A percentile compares a stretch with the other conserved stretches of the same genome.
Evolutionary conservation across 2,329 filamentous ascomycete genomes (phyloP).

Genomic region (Stagonosporopsis vannaccii): DNA sequence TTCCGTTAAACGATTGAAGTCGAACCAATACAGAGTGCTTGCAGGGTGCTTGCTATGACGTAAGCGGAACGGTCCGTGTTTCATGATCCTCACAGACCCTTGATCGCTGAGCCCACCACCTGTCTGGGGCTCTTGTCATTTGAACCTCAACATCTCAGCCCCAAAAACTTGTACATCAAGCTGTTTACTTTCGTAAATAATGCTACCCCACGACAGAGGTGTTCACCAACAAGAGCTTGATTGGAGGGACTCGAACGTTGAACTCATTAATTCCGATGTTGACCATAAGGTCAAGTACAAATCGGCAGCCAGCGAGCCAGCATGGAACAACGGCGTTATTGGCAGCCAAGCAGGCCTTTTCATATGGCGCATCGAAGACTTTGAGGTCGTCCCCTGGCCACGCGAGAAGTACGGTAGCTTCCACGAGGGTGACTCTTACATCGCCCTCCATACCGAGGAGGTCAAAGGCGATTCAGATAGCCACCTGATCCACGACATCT

Average conservation of each 20-base stretch:
- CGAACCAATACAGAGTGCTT: neutral
- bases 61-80: constrained; percentile 5
- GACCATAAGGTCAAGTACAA: constrained; percentile 74
- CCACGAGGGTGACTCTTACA: constrained; percentile 73
- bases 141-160: neutral
- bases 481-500: constrained; percentile 64
- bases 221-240: constrained; percentile 71
- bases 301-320: constrained; percentile 69
- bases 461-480: constrained; percentile 46
- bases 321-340: constrained; percentile 68
- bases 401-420: constrained; percentile 65
- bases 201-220: constrained; percentile 68
- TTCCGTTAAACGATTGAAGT: neutral
- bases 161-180: neutral
- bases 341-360: constrained; percentile 63
- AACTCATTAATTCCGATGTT: constrained; percentile 68
- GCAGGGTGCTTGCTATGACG: constrained; percentile 2
- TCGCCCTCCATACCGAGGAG: constrained; percentile 67
- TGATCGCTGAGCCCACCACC: constrained; percentile 1
- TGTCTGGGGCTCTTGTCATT: neutral
- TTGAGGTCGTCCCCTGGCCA: constrained; percentile 69
- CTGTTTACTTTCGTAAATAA: constrained; percentile 42
- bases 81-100: constrained; percentile 2
- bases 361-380: constrained; percentile 73
- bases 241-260: constrained; percentile 72